A percentile compares a stretch with the other conserved stretches of the same genome.
Conservation (phyloP, 495 filamentous ascomycete genomes). For the Bacidia rubella region DNA sequence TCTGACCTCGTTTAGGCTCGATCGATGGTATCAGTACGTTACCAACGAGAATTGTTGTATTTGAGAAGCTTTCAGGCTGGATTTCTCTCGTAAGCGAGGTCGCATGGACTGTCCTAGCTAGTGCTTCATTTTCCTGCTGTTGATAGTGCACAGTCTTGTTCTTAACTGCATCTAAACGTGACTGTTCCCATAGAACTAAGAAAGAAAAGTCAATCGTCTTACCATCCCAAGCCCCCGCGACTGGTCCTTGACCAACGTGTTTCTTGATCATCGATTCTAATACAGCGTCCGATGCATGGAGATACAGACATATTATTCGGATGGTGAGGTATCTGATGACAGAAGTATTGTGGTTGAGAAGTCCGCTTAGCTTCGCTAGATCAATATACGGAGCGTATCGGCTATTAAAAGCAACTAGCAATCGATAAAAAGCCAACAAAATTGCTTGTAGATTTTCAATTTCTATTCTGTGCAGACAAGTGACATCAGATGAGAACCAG, state of each 20-base stretch:
- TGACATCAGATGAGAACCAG: slow-evolving; percentile 28
- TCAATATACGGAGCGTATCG: slow-evolving; percentile 48
- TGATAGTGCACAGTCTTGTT: neutral
- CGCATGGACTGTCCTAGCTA: neutral
- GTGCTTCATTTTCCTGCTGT: neutral
- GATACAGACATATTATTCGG: slow-evolving; percentile 61
- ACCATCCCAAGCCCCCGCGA: slow-evolving; percentile 64
- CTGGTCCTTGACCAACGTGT: slow-evolving; percentile 45
- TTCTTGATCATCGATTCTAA: slow-evolving; percentile 52
- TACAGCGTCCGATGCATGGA: slow-evolving; percentile 68
- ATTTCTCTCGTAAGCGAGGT: slow-evolving; percentile 21
- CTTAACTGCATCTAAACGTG: slow-evolving; percentile 15
- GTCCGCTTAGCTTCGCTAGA: slow-evolving; percentile 49
- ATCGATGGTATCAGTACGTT: slow-evolving; percentile 56
- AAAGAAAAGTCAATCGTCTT: slow-evolving; percentile 70
- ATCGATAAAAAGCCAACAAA: slow-evolving; percentile 60
- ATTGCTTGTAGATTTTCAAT: slow-evolving; percentile 24
- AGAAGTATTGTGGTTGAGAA: slow-evolving; percentile 47
- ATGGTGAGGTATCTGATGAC: slow-evolving; percentile 68
- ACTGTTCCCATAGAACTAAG: slow-evolving; percentile 67
- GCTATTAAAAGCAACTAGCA: slow-evolving; percentile 58
- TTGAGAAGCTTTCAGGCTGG: slow-evolving; percentile 31
- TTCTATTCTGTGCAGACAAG: slow-evolving; percentile 28
- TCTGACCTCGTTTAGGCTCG: slow-evolving; percentile 32
- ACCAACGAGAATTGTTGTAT: slow-evolving; percentile 39